Base-by-base conservation (phyloP, 2,329 filamentous ascomycete genomes). In the Nemania bipapillata region DNA sequence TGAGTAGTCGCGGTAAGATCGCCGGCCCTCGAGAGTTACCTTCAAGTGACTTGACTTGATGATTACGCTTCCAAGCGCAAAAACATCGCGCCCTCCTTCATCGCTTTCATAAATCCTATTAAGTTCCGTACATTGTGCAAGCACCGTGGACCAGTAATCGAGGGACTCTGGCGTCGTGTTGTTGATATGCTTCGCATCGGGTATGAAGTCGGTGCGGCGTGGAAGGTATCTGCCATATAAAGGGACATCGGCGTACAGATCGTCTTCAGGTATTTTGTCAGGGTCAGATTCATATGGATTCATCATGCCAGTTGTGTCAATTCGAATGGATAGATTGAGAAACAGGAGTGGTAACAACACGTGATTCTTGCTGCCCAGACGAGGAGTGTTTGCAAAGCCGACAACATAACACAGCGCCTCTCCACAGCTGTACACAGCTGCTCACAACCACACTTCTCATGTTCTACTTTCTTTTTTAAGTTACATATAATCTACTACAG, bases 81-180 rank as follows among this genome's bases (percentile, higher is more conserved):
- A 83, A 0, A 83, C 80, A 62, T 83, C 81, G 8, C 81, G 79
- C 2, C 77, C 79, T 11, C 76, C 78, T 6, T 79, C 77, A n/a
- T 53, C 49, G 26, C 6, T 32, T 53, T 53, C 49, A 53, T 53
- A 53, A 26, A 53, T 12, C 26, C 49, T 53, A 26, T 53, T 53
- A 3, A 20, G 24, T 53, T 28, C 49, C 8, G 37, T 57, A 22
- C 35, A 28, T 57, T 45, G 22, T 57, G 55, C 55, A 28, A 57
- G 24, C 22, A 28, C 40, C 37, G 24, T 42, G 22, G 49, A 53
- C 49, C 26, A 53, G 28, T 53, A 32, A 28, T n/a, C 7, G 2
- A 53, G 49, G 15, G 26, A 32, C 49, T 53, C 26, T 20, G 49
- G 49, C 26, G 49, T 32, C 28, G 26, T 30, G 26, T 15, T 32